These are phyloP conservation scores for Epichloe aotearoae DNA, from an alignment of 2,329 filamentous ascomycete species.

Conservation along the genomic window DNA sequence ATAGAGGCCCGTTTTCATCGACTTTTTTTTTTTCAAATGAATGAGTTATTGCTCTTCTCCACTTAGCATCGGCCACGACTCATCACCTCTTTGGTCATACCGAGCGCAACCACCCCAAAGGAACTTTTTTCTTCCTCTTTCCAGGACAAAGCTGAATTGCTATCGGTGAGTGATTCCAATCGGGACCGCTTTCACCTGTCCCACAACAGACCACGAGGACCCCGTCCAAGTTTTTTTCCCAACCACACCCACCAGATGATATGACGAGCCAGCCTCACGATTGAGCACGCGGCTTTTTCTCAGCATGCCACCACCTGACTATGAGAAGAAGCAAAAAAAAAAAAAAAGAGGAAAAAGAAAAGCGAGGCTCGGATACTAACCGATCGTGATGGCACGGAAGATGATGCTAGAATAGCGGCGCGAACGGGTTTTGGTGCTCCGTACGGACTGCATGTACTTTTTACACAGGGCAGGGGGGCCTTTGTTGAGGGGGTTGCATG, in stretches of 20 bases:
- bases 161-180: neutral
- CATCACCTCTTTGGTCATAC: too few relatives aligned
- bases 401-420: neutral
- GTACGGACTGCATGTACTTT: neutral
- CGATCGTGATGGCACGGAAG: constrained; percentile 2
- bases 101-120: too few relatives aligned
- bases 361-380: neutral
- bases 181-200: neutral
- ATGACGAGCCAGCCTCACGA: too few relatives aligned
- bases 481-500: neutral
- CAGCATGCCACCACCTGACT: too few relatives aligned
- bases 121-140: too few relatives aligned
- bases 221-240: neutral
- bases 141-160: too few relatives aligned
- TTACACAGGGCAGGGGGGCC: neutral
- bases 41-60: too few relatives aligned
- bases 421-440: neutral
- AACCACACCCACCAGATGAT: neutral
- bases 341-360: neutral
- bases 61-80: too few relatives aligned
- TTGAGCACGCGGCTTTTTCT: too few relatives aligned
- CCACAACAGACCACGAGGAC: constrained; percentile 4
- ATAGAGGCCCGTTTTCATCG: too few relatives aligned
- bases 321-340: neutral
- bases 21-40: too few relatives aligned